Evolutionary conservation across 495 filamentous ascomycete species (phyloP).

Genomic region (Aspergillus biplanus): DNA sequence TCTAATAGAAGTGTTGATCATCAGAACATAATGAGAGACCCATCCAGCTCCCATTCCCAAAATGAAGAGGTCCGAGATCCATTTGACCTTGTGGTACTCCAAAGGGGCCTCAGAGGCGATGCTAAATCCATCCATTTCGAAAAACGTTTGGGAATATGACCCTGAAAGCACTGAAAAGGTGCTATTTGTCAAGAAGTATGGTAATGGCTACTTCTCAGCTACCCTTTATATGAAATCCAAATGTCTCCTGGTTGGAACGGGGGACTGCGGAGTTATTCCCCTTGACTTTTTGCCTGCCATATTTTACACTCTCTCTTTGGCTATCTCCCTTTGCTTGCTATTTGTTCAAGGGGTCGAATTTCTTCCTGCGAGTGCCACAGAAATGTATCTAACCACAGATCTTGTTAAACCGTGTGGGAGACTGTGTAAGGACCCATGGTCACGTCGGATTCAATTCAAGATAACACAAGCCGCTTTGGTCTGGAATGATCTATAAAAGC

Average conservation of each 20-base stretch:
- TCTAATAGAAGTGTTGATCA: conserved; percentile 21
- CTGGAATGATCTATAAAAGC: no score
- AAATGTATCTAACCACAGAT: background rate
- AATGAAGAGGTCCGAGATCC: conserved; percentile 17
- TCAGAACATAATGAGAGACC: conserved; percentile 24
- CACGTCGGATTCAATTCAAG: no score
- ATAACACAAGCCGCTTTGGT: no score
- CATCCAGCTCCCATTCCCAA: conserved; percentile 24
- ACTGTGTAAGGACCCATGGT: no score
- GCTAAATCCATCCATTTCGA: conserved; percentile 23
- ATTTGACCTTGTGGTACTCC: conserved; percentile 17
- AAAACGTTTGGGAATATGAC: background rate
- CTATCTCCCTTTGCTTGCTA: no score
- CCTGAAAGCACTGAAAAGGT: background rate
- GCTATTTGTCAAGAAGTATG: no score
- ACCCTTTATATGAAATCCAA: background rate
- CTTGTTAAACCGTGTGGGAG: no score
- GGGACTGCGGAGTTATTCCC: background rate
- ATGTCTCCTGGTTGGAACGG: conserved; percentile 6
- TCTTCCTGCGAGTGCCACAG: background rate
- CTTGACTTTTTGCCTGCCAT: no score
- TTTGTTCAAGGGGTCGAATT: background rate
- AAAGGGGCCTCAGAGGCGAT: conserved; percentile 9
- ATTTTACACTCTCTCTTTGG: no score
- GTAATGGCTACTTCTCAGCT: background rate